Percentiles rank a stretch among this genome's conserved stretches.
Evolutionary conservation across 306 rosid species (phyloP).

Genomic region (Adenanthera pavonina): DNA sequence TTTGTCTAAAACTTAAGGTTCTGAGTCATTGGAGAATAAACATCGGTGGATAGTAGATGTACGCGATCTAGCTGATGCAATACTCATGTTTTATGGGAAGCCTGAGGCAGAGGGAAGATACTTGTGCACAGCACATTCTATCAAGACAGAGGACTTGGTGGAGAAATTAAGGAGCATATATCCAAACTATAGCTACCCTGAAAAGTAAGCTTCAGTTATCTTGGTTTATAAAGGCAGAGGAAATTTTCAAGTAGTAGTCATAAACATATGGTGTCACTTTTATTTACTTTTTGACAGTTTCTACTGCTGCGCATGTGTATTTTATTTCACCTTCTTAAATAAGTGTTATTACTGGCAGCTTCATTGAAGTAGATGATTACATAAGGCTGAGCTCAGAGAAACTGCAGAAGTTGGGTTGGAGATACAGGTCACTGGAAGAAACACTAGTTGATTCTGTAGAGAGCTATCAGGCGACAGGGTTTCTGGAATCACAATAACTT

Average conservation of each 20-base stretch:
- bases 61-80: constrained; percentile 69
- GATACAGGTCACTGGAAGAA: constrained; percentile 60
- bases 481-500: constrained; percentile 32
- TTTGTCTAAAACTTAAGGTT: constrained; percentile 48
- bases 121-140: constrained; percentile 51
- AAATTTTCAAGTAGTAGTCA: background rate
- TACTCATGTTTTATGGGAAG: constrained; percentile 69
- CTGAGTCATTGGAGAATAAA: constrained; percentile 59
- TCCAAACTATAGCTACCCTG: constrained; percentile 69
- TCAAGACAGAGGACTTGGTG: constrained; percentile 48
- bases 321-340: background rate
- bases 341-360: constrained; percentile 45
- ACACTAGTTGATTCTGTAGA: constrained; percentile 63
- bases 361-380: constrained; percentile 41
- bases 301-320: background rate
- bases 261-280: constrained; percentile 8
- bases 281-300: constrained; percentile 11
- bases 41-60: constrained; percentile 56
- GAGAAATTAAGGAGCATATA: constrained; percentile 58
- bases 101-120: constrained; percentile 73
- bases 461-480: constrained; percentile 48
- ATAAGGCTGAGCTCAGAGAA: constrained; percentile 51
- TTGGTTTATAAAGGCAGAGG: constrained; percentile 16
- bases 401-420: constrained; percentile 67
- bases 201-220: constrained; percentile 52